phyloP scores from a whole-genome alignment of 1,284 basidiomycete genomes.

The Ustilago nuda region DNA sequence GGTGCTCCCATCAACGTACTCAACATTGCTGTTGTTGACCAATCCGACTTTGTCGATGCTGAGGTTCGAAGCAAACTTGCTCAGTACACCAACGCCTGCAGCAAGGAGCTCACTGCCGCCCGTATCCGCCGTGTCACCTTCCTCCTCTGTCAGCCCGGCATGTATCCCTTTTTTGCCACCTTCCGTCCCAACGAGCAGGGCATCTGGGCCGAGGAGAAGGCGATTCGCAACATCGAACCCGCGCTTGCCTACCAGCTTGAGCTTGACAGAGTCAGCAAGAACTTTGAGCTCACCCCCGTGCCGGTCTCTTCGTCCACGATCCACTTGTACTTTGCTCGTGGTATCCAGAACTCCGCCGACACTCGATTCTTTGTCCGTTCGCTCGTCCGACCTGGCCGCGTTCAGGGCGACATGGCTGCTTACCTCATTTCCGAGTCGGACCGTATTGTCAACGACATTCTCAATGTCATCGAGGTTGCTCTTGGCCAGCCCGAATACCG shows the following conservation, averaged over 20 bases:
- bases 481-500: constrained; percentile 66
- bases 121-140: constrained; percentile 93
- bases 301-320: constrained; percentile 79
- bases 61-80: constrained; percentile 82
- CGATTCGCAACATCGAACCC: constrained; percentile 98
- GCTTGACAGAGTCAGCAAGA: constrained; percentile 86
- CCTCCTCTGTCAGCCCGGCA: constrained; percentile 87
- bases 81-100: constrained; percentile 80
- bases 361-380: constrained; percentile 97
- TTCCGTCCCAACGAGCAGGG: constrained; percentile 78
- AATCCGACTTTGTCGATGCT: constrained; percentile 81
- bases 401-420: constrained; percentile 90
- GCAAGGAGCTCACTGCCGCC: constrained; percentile 76
- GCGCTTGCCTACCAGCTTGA: constrained; percentile 98
- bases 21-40: constrained; percentile 77
- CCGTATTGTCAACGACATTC: constrained; percentile 90
- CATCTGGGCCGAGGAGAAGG: constrained; percentile 90
- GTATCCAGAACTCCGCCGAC: constrained; percentile 94
- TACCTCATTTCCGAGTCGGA: constrained; percentile 99
- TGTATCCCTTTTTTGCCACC: constrained; percentile 96
- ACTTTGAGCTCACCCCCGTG: constrained; percentile 91
- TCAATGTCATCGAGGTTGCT: constrained; percentile 85
- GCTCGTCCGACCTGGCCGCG: constrained; percentile 91
- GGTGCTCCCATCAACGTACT: constrained; percentile 74
- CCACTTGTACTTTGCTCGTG: constrained; percentile 88